Evolutionary conservation across 75 land plant genomes (phyloP).

Genomic region (Pinus tabuliformis): DNA sequence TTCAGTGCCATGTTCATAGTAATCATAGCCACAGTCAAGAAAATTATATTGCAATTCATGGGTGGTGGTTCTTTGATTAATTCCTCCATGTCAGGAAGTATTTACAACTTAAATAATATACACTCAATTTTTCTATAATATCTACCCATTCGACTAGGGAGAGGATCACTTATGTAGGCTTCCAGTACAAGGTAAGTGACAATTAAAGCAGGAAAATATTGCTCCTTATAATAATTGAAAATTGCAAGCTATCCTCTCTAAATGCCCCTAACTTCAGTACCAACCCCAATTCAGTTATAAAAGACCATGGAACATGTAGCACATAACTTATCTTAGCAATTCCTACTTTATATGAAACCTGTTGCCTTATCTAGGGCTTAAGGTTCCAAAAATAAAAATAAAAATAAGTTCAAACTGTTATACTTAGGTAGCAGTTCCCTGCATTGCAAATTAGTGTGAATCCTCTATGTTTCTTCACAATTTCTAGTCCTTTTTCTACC

Average conservation of each 20-base stretch:
- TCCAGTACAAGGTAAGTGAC: neutral
- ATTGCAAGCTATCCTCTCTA: neutral
- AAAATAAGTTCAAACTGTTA: neutral
- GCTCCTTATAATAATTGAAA: too few species aligned
- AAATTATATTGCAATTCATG: neutral
- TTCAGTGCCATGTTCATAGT: neutral
- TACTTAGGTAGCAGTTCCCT: neutral
- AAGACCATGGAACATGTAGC: neutral
- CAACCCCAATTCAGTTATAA: neutral
- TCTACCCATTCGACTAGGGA: neutral
- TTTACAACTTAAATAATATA: neutral
- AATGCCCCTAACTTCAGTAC: neutral
- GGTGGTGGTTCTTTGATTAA: neutral
- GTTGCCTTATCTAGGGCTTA: neutral
- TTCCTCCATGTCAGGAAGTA: neutral
- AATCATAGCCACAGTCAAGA: neutral
- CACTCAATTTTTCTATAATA: too few species aligned
- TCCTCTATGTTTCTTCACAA: neutral
- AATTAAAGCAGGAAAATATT: too few species aligned
- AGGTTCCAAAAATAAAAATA: neutral
- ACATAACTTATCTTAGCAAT: neutral
- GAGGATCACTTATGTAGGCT: neutral
- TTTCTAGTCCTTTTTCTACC: neutral
- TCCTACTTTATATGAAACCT: neutral
- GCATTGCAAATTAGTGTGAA: neutral